Base-by-base conservation (phyloP, 2,329 filamentous ascomycete species). In the Phialemoniopsis sp. region DNA sequence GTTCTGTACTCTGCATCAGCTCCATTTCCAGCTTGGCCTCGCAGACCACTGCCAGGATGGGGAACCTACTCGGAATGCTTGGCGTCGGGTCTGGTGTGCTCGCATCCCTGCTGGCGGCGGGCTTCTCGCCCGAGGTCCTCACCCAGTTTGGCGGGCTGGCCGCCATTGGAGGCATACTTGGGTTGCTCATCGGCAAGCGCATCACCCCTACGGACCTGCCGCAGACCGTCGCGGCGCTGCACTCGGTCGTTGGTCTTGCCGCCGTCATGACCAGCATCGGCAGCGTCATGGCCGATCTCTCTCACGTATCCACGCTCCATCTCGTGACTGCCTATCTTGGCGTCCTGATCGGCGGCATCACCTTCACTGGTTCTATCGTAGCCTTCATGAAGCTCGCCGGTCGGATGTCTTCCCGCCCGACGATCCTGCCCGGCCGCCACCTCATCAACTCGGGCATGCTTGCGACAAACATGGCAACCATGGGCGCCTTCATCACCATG, bases 141-240 rank as follows among this genome's bases (percentile, higher is more conserved):
- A 74, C 82, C 0, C 89, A 95, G 54, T 91, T 93, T 50, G 81
- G 79, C n/a, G 76, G 70, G 10, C 78, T 95, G 16, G 89, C 88
- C 16, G 76, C 81, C 8, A 58, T 86, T 9, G 89, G 89, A 41
- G 76, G 80, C 38, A 56, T 91, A 9, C 46, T 55, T 56, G 82
- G 87, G 26, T 75, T 87, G 36, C 57, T 89, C 17, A 91, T 95
- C 46, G 89, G 89, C 32, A 85, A 88, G 51, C 79, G 88, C 12
- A 95, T 95, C 48, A 94, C 88, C 0, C 87, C 89, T 0, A 95
- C 89, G 0, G 87, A 89, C 39, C 76, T 95, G 3, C 89, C 89
- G 0, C 89, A 95, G 58, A 95, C 88, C 1, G 89, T 95, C 3
- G 89, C 89, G 15, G 89, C 89, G 1, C 69, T 95, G 21, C 89